phyloP scores from a whole-genome alignment of 2,329 filamentous ascomycete genomes.

The Paecilomyces dactylethromorphus region DNA sequence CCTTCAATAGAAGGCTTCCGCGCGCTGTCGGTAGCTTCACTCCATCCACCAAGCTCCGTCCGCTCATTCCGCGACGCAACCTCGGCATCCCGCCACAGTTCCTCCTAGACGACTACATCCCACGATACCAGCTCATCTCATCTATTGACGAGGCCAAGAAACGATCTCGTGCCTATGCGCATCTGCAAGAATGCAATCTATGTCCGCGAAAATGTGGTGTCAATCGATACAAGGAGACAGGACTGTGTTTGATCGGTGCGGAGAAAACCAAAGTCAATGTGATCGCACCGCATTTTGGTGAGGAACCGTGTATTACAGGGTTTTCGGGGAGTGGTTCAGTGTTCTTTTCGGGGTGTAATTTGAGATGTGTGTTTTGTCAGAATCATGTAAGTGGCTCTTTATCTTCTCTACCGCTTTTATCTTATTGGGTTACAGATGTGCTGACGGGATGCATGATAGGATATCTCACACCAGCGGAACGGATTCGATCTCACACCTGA shows the following conservation, averaged over 20 bases:
- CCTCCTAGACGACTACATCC: conserved; percentile 67
- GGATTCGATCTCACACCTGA: conserved; percentile 74
- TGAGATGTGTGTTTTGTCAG: conserved; percentile 69
- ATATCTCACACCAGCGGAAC: conserved; percentile 75
- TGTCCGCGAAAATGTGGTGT: conserved; percentile 72
- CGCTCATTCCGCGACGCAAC: conserved; percentile 14
- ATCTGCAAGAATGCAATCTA: conserved; percentile 72
- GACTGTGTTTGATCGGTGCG: conserved; percentile 68
- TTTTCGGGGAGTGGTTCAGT: conserved; percentile 74
- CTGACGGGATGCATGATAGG: conserved; percentile 24
- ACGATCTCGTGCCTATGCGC: conserved; percentile 64
- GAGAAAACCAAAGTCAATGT: conserved; percentile 72
- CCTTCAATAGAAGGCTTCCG: background rate
- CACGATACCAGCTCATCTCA: conserved; percentile 63
- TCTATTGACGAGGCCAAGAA: conserved; percentile 66
- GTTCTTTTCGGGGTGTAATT: conserved; percentile 72
- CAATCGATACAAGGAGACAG: conserved; percentile 73
- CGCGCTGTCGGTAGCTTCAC: background rate
- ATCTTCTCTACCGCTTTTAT: background rate
- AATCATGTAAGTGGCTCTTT: conserved; percentile 48
- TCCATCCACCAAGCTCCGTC: background rate
- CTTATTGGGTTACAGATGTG: background rate
- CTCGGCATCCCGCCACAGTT: conserved; percentile 57
- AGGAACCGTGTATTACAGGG: conserved; percentile 77
- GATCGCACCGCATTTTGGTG: conserved; percentile 79